Evolutionary conservation across 352 stramenopile species (phyloP), one percentile per base, ranked within the genome.

Genomic region (Phytophthora vignae): DNA sequence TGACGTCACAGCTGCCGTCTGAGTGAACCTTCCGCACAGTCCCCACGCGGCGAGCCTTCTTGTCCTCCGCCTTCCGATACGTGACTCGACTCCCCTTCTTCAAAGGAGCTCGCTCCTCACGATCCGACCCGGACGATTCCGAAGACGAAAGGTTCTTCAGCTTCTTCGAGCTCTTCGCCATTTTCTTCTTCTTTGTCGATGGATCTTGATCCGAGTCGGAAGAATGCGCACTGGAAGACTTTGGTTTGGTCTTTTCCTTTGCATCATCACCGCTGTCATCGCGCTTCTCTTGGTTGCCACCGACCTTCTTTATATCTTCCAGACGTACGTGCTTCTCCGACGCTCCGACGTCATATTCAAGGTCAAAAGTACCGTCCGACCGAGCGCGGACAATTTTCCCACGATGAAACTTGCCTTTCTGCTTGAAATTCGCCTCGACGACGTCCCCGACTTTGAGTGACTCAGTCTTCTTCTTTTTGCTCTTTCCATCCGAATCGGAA

Each of bases 1-100:
- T 54, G 1, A 96, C 27, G 40, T 94, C 88, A 31, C 77, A 93
- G 17, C 73, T 94, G 11, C 78, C 75, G 33, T 95, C 77, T 0
- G 73, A 74, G 58, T 88, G 85, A 0, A 88, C 56, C 6, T 75
- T 81, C 10, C 69, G 67, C 9, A 90, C 68, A 33, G 48, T 58
- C 7, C 76, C 75, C 60, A 81, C 52, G 1, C 78, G 73, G n/a
- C 71, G 63, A 3, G 72, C 67, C 48, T 77, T 83, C 0, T 17
- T 42, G 33, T 85, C 67, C 5, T 74, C 31, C 0, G 70, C 81
- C 48, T 81, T 82, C 5, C 69, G 55, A 67, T 73, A 87, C 31
- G 90, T 77, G 14, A 92, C 74, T 48, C 62, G 56, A 14, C 42
- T 60, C 3, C 76, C 73, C 33, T 79, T 80, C 55, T 78, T 56